Evolutionary conservation across 2,329 filamentous ascomycete genomes (phyloP).

Genomic region (Penicillium sp.): DNA sequence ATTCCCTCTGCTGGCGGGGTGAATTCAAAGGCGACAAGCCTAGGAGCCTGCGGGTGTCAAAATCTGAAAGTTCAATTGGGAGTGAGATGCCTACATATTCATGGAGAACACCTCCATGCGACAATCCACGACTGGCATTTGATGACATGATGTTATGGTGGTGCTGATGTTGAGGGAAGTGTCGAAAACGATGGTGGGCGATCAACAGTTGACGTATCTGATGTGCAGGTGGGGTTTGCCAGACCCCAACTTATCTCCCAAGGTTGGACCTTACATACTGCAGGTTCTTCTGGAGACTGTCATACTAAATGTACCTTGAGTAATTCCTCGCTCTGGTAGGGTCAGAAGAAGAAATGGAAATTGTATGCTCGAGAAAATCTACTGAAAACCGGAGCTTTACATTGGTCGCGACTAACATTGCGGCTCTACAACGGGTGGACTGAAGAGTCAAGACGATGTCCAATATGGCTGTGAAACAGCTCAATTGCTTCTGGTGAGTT

Average conservation of each 20-base stretch:
- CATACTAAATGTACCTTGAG: too few species aligned
- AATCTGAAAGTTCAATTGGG: neutral
- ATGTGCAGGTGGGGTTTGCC: neutral
- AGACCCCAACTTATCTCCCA: neutral
- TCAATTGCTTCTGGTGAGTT: too few species aligned
- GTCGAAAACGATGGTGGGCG: slow-evolving; percentile 1
- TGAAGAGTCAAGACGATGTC: too few species aligned
- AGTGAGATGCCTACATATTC: slow-evolving; percentile 34
- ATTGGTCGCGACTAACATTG: too few species aligned
- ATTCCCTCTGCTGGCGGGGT: slow-evolving; percentile 20
- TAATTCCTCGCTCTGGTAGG: too few species aligned
- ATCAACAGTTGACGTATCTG: slow-evolving; percentile 14
- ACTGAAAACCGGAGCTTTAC: too few species aligned
- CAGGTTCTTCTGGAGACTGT: too few species aligned
- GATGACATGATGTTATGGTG: slow-evolving; percentile 8
- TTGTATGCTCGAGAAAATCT: too few species aligned
- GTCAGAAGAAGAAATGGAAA: too few species aligned
- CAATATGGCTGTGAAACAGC: too few species aligned
- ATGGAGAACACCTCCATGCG: slow-evolving; percentile 36
- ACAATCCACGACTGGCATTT: slow-evolving; percentile 17
- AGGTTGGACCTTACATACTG: neutral
- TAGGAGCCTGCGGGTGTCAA: slow-evolving; percentile 33
- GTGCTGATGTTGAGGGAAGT: neutral
- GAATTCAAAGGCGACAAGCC: slow-evolving; percentile 46
- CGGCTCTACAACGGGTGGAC: too few species aligned